These are phyloP conservation scores for Cryptosporidium andersoni DNA, from an alignment of 169 alveolate genomes.

Conservation along the genomic window DNA sequence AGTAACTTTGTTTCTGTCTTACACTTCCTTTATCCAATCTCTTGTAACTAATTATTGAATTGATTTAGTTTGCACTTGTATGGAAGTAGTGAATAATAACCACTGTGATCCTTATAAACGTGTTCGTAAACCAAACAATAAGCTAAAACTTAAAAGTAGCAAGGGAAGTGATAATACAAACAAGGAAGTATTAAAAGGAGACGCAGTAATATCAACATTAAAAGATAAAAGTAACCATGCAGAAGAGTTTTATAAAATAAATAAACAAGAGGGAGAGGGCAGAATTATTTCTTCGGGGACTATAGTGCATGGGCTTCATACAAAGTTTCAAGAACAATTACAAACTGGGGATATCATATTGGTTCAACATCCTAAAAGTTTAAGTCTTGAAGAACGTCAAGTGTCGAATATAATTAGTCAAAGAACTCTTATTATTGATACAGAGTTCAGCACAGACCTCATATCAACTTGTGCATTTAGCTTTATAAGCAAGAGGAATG, in stretches of 20 bases:
- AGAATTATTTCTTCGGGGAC: conserved; percentile 70
- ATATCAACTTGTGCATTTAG: conserved; percentile 72
- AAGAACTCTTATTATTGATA: conserved; percentile 70
- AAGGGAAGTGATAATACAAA: neutral
- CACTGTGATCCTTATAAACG: too few relatives aligned
- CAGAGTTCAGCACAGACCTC: conserved; percentile 70
- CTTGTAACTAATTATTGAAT: too few relatives aligned
- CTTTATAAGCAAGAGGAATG: conserved; percentile 13
- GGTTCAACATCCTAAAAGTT: conserved; percentile 72
- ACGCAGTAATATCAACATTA: neutral
- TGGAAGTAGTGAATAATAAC: too few relatives aligned
- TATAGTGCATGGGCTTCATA: conserved; percentile 76
- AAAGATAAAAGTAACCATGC: too few relatives aligned
- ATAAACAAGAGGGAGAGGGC: conserved; percentile 69
- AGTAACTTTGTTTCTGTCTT: too few relatives aligned
- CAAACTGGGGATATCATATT: conserved; percentile 72
- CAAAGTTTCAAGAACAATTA: conserved; percentile 73
- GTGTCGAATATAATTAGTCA: conserved; percentile 59
- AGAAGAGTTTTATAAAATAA: conserved; percentile 1
- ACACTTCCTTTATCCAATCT: too few relatives aligned
- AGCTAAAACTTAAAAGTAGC: too few relatives aligned
- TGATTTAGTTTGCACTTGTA: too few relatives aligned
- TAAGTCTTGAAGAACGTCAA: conserved; percentile 59
- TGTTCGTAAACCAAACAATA: too few relatives aligned
- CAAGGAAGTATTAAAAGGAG: neutral